These are phyloP conservation scores for Nannochloris sp. DNA, from an alignment of 139 green algal species.

Conservation along the genomic window DNA sequence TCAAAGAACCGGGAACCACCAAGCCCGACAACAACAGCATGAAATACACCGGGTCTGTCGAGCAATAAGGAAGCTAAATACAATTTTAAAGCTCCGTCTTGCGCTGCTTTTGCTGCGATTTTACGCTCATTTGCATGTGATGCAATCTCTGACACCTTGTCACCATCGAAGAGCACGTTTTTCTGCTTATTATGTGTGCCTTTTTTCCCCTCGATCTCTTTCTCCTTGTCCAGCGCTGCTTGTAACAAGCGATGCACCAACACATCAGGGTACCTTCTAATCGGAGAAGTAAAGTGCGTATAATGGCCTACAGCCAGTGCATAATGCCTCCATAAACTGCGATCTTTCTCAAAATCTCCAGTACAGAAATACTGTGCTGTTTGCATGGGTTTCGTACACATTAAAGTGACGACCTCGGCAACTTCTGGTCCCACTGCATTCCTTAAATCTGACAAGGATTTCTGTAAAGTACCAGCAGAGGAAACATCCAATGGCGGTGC, in stretches of 20 bases:
- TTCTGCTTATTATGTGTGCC: background rate
- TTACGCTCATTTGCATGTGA: constrained; percentile 80
- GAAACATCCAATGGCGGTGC: constrained; percentile 47
- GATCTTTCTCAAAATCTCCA: constrained; percentile 29
- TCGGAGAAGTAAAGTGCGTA: constrained; percentile 80
- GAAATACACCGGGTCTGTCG: constrained; percentile 27
- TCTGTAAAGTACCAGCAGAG: constrained; percentile 36
- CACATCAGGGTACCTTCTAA: constrained; percentile 84
- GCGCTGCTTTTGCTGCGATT: constrained; percentile 37
- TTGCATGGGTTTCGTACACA: constrained; percentile 89
- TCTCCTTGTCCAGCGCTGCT: constrained; percentile 44
- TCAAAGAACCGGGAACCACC: constrained; percentile 65
- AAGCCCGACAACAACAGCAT: constrained; percentile 46
- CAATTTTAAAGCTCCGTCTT: constrained; percentile 60
- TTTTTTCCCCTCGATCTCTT: background rate
- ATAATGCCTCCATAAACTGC: constrained; percentile 13
- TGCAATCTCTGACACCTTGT: constrained; percentile 36
- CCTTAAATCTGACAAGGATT: constrained; percentile 35
- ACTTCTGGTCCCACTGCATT: background rate
- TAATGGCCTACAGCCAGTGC: constrained; percentile 38
- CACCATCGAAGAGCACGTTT: background rate
- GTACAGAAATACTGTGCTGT: constrained; percentile 88
- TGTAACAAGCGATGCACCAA: constrained; percentile 81
- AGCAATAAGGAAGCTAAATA: constrained; percentile 74
- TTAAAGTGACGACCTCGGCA: constrained; percentile 51